Base-by-base conservation (phyloP, 495 filamentous ascomycete genomes). In the Penicillium subrubescens region DNA sequence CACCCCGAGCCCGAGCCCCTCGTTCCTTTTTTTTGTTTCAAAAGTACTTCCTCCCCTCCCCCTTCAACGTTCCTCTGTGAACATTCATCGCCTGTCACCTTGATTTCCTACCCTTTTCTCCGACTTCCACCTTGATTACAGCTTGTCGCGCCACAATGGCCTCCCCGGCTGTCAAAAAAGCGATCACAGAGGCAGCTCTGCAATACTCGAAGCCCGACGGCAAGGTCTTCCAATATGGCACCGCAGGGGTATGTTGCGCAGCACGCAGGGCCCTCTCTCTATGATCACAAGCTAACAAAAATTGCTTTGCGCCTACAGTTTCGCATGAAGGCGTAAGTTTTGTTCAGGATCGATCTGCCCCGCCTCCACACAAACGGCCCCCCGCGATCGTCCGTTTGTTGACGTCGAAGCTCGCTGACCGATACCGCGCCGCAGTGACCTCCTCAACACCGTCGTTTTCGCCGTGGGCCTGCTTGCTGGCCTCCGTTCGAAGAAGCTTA, bases 381-480 rank as follows among this genome's bases (percentile, higher is more conserved):
- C 73, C 69, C 75, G 68, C 65, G 68, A 77, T 73, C 72, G 64
- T 67, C 72, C 67, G 61, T 73, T 73, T 74, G 68, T 75, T 73
- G 67, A 73, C 62, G 63, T 60, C 59, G 63, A 65, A 57, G 46
- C 44, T 44, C 57, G 59, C 70, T 76, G 67, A 77, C 71, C 69
- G 62, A 70, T 35, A 27, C 55, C 39, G 62, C 23, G 59, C 43
- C 62, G 62, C 64, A 82, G 80, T 57, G 78, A 81, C 62, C 74
- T 81, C 43, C 90, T 99, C 73, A 93, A 96, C 78, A 94, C 90
- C 17, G 91, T 98, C 52, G 85, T 96, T 67, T 97, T 93, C 75
- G 87, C 94, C 50, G 93, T 96, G 46, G 95, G 94, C 51, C 84
- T 98, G 60, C 86, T 97, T 35, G 92, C 96, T 44, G 87, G 91